These are phyloP conservation scores for Piper betle DNA, from an alignment of 164 flowering plant genomes.

Conservation along the genomic window DNA sequence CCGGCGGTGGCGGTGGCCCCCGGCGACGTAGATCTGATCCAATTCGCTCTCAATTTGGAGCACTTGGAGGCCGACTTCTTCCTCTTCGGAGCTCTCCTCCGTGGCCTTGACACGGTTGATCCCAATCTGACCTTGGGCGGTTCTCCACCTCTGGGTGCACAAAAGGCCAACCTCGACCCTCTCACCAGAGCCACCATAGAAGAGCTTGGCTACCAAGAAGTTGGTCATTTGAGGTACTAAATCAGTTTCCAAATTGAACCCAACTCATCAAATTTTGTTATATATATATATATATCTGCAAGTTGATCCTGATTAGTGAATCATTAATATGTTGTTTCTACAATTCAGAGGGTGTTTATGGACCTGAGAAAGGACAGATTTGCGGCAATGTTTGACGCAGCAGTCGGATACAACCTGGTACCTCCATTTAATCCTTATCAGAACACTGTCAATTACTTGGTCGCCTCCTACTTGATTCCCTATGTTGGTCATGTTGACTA, in stretches of 20 bases:
- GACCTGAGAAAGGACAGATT: slow-evolving; percentile 31
- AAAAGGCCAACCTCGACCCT: slow-evolving; percentile 5
- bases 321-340: slow-evolving; percentile 22
- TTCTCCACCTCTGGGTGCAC: slow-evolving; percentile 2
- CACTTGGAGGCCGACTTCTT: slow-evolving; percentile 9
- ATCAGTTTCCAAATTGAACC: not conserved
- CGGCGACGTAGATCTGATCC: slow-evolving; percentile 2
- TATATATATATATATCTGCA: too few species aligned
- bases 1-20: not conserved
- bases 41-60: slow-evolving; percentile 9
- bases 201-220: slow-evolving; percentile 8
- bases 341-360: slow-evolving; percentile 41
- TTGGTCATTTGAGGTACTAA: slow-evolving; percentile 10
- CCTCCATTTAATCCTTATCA: slow-evolving; percentile 63
- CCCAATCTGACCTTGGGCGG: slow-evolving; percentile 8
- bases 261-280: not conserved
- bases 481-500: slow-evolving; percentile 54
- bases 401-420: slow-evolving; percentile 23
- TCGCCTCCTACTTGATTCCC: slow-evolving; percentile 45
- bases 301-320: slow-evolving; percentile 20
- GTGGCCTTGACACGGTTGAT: slow-evolving; percentile 4
- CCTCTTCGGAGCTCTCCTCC: slow-evolving; percentile 5
- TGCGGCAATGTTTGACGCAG: slow-evolving; percentile 24
- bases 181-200: not conserved
- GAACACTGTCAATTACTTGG: slow-evolving; percentile 31